Evolutionary conservation across 139 green algal genomes (phyloP).

Genomic region (Micromonas pusilla): DNA sequence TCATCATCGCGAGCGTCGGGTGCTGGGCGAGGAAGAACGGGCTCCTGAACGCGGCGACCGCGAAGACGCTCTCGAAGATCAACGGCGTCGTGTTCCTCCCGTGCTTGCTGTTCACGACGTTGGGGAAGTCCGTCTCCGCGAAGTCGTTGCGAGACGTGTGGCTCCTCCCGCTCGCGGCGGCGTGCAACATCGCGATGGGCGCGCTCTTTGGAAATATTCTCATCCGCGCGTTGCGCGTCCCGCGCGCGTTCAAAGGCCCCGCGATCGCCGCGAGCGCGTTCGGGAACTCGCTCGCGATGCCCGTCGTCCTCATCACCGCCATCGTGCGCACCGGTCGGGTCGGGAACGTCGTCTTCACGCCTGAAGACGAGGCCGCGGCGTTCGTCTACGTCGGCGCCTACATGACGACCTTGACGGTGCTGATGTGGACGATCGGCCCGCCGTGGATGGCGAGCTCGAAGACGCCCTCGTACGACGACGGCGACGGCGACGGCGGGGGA

Average conservation of each 20-base stretch:
- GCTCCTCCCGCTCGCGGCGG: background rate
- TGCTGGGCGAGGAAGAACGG: background rate
- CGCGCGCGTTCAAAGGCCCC: background rate
- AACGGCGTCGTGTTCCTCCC: constrained; percentile 6
- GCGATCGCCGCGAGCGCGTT: background rate
- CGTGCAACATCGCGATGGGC: background rate
- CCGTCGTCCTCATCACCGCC: background rate
- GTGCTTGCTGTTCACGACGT: background rate
- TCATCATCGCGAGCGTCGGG: constrained; percentile 8
- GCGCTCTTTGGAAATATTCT: background rate
- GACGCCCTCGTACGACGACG: background rate
- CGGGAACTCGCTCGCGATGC: constrained; percentile 14
- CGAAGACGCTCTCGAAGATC: background rate
- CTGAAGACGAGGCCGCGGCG: background rate
- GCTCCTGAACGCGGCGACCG: background rate
- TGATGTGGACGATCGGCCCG: constrained; percentile 16
- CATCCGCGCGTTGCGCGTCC: background rate
- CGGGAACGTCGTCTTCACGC: constrained; percentile 7
- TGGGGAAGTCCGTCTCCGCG: background rate
- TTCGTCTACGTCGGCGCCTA: constrained; percentile 2
- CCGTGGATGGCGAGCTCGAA: background rate
- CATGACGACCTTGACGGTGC: background rate
- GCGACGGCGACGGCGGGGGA: background rate
- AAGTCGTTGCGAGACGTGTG: background rate
- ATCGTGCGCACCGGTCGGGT: background rate